A percentile compares a stretch with the other conserved stretches of the same genome.
These are phyloP conservation scores for Trametes cubensis DNA, from an alignment of 768 basidiomycete species.

Conservation along the genomic window DNA sequence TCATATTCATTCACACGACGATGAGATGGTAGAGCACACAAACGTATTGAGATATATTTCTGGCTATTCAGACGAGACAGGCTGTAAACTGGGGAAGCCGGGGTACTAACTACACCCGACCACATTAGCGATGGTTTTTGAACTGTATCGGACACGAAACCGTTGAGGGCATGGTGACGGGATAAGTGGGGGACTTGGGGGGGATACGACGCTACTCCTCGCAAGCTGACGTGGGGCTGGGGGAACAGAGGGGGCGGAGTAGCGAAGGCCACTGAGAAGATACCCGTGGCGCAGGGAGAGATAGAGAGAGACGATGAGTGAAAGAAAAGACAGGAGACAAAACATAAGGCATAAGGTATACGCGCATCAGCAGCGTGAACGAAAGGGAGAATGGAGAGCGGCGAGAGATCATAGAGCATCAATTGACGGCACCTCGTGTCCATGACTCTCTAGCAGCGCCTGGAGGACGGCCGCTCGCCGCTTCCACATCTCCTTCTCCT, in stretches of 20 bases:
- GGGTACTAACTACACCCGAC: constrained; percentile 13
- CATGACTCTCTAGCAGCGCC: constrained; percentile 58
- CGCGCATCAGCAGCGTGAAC: constrained; percentile 22
- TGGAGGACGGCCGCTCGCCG: constrained; percentile 50
- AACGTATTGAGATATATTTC: constrained; percentile 9
- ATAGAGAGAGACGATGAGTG: constrained; percentile 15
- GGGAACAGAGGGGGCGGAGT: constrained; percentile 42
- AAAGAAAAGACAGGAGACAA: constrained; percentile 19
- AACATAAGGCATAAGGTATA: constrained; percentile 27
- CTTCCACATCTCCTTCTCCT: constrained; percentile 67
- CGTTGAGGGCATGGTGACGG: constrained; percentile 7
- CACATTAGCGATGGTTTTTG: constrained; percentile 26
- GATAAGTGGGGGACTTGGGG: constrained; percentile 20
- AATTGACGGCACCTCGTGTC: constrained; percentile 51
- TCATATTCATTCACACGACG: background rate
- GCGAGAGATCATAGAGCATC: constrained; percentile 16
- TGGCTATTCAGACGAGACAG: background rate
- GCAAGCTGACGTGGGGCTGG: constrained; percentile 48
- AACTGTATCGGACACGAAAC: constrained; percentile 6
- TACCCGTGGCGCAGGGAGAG: constrained; percentile 18
- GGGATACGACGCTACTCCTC: constrained; percentile 58
- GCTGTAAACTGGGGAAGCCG: constrained; percentile 12
- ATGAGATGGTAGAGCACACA: background rate
- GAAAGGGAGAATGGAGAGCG: constrained; percentile 2
- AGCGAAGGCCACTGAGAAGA: constrained; percentile 44